Base-by-base conservation (phyloP, 2,329 filamentous ascomycete genomes). In the Apiospora saccharicola region DNA sequence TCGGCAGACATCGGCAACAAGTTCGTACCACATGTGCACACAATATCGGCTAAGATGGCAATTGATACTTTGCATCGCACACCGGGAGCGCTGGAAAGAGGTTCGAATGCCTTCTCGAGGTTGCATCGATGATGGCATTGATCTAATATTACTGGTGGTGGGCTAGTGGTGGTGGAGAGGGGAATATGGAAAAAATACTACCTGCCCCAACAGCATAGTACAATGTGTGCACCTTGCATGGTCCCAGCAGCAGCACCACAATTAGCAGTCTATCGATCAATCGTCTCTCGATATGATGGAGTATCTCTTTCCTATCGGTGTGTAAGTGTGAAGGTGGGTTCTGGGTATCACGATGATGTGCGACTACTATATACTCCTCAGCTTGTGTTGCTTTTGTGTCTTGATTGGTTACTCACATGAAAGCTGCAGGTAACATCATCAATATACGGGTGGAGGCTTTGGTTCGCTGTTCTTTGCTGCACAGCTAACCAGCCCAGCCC, bases 121-220 rank as follows among this genome's bases (percentile, higher is more conserved):
- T 64, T 10, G 34, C 57, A 64, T 64, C 34, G 57, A 41, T 64
- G 57, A 64, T 64, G 57, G 57, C 34, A 64, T 64, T 14, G 34
- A 64, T 61, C 53, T 61, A 61, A 61, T 61, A 61, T 61, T 61
- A 7, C 30, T 10, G 16, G 53, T 34, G 14, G 53, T 61, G 51
- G 51, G 34, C 53, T 30, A 61, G 3, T 12, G 57, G 7, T 19
- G 19, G 57, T 37, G 57, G 34, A n/a, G 37, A 41, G 5, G 30
- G 19, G 30, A 64, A n/a, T 64, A 41, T n/a, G 30, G 19, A 57
- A 64, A 64, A 41, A 64, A 64, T 64, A 64, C 57, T 34, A 64
- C 57, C 57, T 64, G 57, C 57, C 57, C 57, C 16, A 41, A 64
- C 34, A 22, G 53, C 26, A 61, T 30, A 37, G 53, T n/a, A 37